Evolutionary conservation across 1,284 basidiomycete genomes (phyloP), one percentile per base, ranked within the genome.

Genomic region (Ganoderma meredithae): DNA sequence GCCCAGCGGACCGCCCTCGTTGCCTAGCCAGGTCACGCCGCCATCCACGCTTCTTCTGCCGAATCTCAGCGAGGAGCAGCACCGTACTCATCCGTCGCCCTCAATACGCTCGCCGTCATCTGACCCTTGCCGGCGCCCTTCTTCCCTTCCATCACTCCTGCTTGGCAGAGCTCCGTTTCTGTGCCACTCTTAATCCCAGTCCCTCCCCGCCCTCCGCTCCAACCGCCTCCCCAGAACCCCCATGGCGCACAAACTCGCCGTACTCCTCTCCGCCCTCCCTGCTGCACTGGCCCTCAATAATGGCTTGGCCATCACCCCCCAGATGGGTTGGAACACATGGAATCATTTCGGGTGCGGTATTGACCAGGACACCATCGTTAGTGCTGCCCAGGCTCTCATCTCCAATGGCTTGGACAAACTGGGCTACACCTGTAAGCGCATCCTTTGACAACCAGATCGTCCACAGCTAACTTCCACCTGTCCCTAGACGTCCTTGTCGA

Each of bases 281-380:
- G 59, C 62, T 7, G 74, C 69, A 9, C 41, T 70, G 9, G 73
- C 70, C n/a, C 63, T 72, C 62, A 69, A 80, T 63, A 82, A 82
- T 75, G 81, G 81, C 9, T 75, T 81, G 17, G 81, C 81, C 0
- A 58, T 78, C n/a, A 80, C 79, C 1, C 81, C 81, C 0, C 81
- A 81, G 73, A 82, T 82, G 81, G 81, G 81, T 1, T 81, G 80
- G 81, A 80, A 82, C 67, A 80, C 80, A 0, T 82, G 78, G 78
- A 81, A 81, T 64, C 75, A 78, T 64, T 81, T 80, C 60, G 79
- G 78, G 1, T 82, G 81, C 59, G 74, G 76, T 59, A 79, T 79
- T 62, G 75, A 72, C 68, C 79, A 80, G 67, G 76, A 79, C 59
- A 75, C 75, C 58, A 79, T 82, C 66, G 66, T 81, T 36, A 73